Percentiles rank a stretch among this genome's conserved stretches.
Evolutionary conservation across 768 basidiomycete species (phyloP).

Genomic region (Pleurotus salmoneostramineus): DNA sequence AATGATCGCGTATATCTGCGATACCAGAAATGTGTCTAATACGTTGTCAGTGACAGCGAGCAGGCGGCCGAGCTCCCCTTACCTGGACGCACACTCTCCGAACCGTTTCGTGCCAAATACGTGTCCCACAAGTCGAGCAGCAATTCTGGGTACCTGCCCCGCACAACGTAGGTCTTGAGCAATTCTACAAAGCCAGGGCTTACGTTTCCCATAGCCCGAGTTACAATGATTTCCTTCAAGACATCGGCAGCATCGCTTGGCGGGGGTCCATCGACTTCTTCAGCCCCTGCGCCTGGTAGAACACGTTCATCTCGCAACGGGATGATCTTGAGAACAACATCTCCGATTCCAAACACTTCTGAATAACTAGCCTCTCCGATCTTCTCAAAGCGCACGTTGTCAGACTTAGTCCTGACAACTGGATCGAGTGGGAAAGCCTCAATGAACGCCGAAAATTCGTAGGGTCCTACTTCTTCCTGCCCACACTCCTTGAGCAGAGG

Average conservation of each 20-base stretch:
- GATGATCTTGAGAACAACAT: conserved; percentile 88
- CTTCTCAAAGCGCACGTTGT: conserved; percentile 55
- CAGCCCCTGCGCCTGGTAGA: conserved; percentile 13
- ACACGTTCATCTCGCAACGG: conserved; percentile 59
- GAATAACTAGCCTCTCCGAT: conserved; percentile 97
- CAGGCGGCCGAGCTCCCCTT: not conserved
- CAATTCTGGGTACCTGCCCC: conserved; percentile 77
- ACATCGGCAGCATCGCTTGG: conserved; percentile 73
- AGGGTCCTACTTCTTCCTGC: conserved; percentile 55
- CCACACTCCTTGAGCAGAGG: conserved; percentile 70
- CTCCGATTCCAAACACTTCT: conserved; percentile 89
- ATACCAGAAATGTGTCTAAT: conserved; percentile 67
- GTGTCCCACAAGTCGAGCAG: conserved; percentile 87
- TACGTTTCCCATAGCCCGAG: conserved; percentile 70
- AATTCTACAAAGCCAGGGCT: conserved; percentile 72
- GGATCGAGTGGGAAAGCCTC: conserved; percentile 75
- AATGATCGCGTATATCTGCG: conserved; percentile 86
- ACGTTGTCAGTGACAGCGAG: not conserved
- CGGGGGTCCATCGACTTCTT: conserved; percentile 53
- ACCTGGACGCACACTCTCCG: conserved; percentile 87
- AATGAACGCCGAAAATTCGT: conserved; percentile 83
- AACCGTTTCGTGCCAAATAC: conserved; percentile 70
- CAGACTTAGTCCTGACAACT: conserved; percentile 37
- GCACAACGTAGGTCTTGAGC: conserved; percentile 80
- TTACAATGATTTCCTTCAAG: conserved; percentile 78